Conservation (phyloP, 2,329 filamentous ascomycete genomes). For the Rutstroemia sp. region DNA sequence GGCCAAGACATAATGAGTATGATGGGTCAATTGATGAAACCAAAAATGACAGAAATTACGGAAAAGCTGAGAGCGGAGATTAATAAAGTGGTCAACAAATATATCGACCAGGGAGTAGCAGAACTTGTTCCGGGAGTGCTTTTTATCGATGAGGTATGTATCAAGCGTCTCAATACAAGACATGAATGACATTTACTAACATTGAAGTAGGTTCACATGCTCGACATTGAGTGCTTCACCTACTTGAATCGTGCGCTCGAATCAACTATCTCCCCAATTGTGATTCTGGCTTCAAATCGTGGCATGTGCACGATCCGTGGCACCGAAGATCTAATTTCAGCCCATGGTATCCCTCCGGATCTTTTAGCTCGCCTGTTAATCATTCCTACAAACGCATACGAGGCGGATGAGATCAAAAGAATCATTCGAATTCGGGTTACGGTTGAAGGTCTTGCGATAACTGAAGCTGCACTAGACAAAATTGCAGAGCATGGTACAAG, state of each 20-base stretch:
- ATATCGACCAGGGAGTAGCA: constrained; percentile 96
- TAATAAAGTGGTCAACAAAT: constrained; percentile 98
- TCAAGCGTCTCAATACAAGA: constrained; percentile 3
- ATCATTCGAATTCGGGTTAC: constrained; percentile 81
- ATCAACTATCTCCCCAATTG: constrained; percentile 88
- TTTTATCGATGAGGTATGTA: constrained; percentile 89
- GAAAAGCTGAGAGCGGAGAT: constrained; percentile 94
- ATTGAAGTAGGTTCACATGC: constrained; percentile 79
- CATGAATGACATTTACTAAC: not conserved
- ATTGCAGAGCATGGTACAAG: constrained; percentile 80
- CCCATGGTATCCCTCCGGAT: constrained; percentile 90
- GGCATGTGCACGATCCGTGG: constrained; percentile 90
- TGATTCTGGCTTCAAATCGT: constrained; percentile 94
- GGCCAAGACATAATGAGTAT: constrained; percentile 99
- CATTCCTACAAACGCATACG: constrained; percentile 87
- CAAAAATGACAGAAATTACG: constrained; percentile 98
- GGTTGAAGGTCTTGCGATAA: constrained; percentile 73
- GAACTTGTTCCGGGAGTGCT: constrained; percentile 97
- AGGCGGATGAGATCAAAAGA: constrained; percentile 79
- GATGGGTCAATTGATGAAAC: constrained; percentile 99
- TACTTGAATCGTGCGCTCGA: constrained; percentile 98
- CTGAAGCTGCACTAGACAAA: constrained; percentile 77
- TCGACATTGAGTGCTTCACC: constrained; percentile 98
- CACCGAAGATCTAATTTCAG: constrained; percentile 71
- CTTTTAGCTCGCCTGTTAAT: constrained; percentile 92